Base-by-base conservation (phyloP, 805 yeast genomes). In the Pichia kluyveri region DNA sequence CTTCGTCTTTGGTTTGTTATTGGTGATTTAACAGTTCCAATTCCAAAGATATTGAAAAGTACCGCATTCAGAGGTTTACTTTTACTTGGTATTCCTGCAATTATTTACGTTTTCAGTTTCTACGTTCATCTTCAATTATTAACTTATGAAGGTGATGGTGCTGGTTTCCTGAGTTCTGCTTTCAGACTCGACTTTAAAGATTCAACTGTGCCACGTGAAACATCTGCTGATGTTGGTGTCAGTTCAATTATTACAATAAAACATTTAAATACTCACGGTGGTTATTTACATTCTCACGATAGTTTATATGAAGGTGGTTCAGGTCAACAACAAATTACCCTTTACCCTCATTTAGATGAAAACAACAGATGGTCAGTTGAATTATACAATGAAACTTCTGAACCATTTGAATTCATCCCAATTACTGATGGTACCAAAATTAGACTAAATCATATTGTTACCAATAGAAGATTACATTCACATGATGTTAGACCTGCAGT, bases 401-500 rank as follows among this genome's bases (percentile, higher is more conserved):
- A 78, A 19, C 77, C 82, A 42, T 68, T 76, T 30, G 65, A 72
- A 32, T 86, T 86, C 60, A 76, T 71, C 49, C 83, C 83, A 41
- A 69, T 86, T 52, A 69, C 70, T 12, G 80, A 84, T 61, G 87
- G 86, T 48, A 78, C 82, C 52, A 82, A 82, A 63, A 76, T 86
- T 56, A 76, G 90, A 70, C 73, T 86, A 60, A 67, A 64, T 54
- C 95, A 86, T 63, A 60, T 67, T 12, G 56, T 61, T 44, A 75
- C 89, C 26, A 70, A 72, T 44, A 69, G 85, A 61, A 77, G 93
- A 71, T 72, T 86, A 60, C 95, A 86, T 66, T 80, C 93, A 9
- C 95, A 86, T 61, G 93, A 86, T 62, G 82, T 83, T 57, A 82
- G 85, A 64, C 81, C 90, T 27, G 86, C 91, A 17, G 87, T 84